Evolutionary conservation across 306 rosid species (phyloP).

Genomic region (Fagus crenata): DNA sequence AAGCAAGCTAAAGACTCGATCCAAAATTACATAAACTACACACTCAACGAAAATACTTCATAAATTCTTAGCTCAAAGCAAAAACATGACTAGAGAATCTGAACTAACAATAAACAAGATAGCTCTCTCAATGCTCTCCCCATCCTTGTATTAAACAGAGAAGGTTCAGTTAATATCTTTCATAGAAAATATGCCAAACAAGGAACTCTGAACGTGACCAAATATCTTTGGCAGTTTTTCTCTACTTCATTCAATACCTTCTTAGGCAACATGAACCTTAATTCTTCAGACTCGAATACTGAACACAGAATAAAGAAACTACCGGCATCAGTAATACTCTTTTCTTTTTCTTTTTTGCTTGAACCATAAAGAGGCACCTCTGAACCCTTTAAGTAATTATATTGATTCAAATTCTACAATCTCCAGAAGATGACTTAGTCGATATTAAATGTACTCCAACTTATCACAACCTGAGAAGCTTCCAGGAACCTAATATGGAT

Average conservation of each 20-base stretch:
- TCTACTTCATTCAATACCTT: neutral
- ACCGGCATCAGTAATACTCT: neutral
- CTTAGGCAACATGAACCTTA: neutral
- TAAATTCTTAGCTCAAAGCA: neutral
- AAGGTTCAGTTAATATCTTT: neutral
- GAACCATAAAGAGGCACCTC: too few species aligned
- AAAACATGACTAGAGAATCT: neutral
- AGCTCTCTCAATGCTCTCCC: neutral
- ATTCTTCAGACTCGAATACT: neutral
- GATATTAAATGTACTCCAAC: neutral
- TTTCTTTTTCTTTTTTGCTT: too few species aligned
- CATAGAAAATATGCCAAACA: neutral
- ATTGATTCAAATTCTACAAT: too few species aligned
- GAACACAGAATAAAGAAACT: neutral
- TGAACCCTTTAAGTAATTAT: too few species aligned
- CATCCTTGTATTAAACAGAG: neutral
- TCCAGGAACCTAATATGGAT: too few species aligned
- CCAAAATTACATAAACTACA: neutral
- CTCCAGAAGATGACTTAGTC: neutral
- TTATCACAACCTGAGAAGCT: too few species aligned
- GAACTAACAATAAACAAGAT: neutral
- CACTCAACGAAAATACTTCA: neutral
- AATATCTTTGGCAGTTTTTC: neutral
- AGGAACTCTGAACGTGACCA: neutral
- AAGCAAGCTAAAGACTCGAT: neutral